Base-by-base conservation (phyloP, 2,329 filamentous ascomycete genomes). In the Hypoxylon sp. region DNA sequence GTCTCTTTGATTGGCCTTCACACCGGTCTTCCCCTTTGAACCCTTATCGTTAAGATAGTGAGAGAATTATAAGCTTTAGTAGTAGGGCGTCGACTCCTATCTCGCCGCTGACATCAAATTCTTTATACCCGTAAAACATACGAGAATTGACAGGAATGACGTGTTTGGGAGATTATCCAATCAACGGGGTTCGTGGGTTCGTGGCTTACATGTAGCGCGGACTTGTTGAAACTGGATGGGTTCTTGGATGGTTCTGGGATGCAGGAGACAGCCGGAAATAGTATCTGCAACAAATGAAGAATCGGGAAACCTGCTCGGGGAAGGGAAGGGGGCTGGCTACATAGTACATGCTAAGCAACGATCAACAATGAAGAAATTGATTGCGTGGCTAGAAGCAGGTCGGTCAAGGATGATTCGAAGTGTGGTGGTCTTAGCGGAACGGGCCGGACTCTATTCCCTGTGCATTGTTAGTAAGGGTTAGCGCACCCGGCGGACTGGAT, bases 371-470 rank as follows among this genome's bases (percentile, higher is more conserved):
- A 59, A 65, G 58, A 57, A 62, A 49, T 56, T 69, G 64, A 69
- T 67, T 70, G 67, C 67, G 61, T 70, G 67, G 67, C 48, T 69
- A 67, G 52, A 67, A 32, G 41, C 41, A 36, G 36, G 36, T 17
- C 14, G 36, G 36, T 38, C 36, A 14, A n/a, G 36, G 36, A 5
- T 38, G n/a, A 9, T 17, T n/a, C 14, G 34, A 36, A n/a, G 14
- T 14, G 3, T 34, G 32, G 25, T 60, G 52, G 41, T 53, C 41
- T 58, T 56, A 61, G 60, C 67, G 67, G 64, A 60, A 61, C 60
- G 64, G 67, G 51, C 67, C 67, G 65, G 65, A 34, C 28, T 45
- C 38, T 36, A 38, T 32, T 9, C n/a, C 52, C 32, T 49, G 32
- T 50, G 53, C 38, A 43, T 51, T 65, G 62, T 65, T 68, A 62